These are phyloP conservation scores for Kuraishia piskuri DNA, from an alignment of 805 yeast species.

Conservation along the genomic window DNA sequence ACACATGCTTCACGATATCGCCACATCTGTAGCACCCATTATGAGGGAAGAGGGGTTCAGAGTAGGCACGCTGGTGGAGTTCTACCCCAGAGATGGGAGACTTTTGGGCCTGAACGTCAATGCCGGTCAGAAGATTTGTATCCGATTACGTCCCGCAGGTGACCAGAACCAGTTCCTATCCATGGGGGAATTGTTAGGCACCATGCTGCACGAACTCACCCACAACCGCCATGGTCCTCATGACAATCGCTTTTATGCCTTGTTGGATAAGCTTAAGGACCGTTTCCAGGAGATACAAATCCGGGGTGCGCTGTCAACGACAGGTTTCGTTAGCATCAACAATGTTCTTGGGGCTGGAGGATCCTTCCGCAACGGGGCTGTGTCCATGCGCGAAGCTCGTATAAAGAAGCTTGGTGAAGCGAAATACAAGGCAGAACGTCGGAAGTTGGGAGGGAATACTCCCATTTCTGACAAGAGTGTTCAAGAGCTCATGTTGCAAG, in stretches of 20 bases:
- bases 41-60: constrained; percentile 60
- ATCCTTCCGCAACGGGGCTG: constrained; percentile 8
- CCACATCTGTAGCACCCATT: constrained; percentile 66
- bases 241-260: constrained; percentile 57
- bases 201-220: constrained; percentile 81
- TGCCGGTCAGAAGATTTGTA: constrained; percentile 60
- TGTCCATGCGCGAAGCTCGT: constrained; percentile 27
- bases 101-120: constrained; percentile 81
- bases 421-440: constrained; percentile 31
- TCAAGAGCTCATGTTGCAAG: constrained; percentile 42
- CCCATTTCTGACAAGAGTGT: constrained; percentile 14
- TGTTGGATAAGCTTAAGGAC: constrained; percentile 50
- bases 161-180: constrained; percentile 50
- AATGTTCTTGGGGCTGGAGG: constrained; percentile 32
- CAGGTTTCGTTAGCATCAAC: constrained; percentile 43
- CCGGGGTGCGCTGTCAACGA: constrained; percentile 31
- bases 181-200: constrained; percentile 60
- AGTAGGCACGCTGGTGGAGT: constrained; percentile 67
- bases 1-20: constrained; percentile 58
- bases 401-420: constrained; percentile 29
- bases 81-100: constrained; percentile 60
- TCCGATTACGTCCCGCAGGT: constrained; percentile 57
- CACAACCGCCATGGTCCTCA: constrained; percentile 82
- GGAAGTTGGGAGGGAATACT: constrained; percentile 17
- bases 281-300: constrained; percentile 37